Percentiles rank a stretch among this genome's conserved stretches.
Evolutionary conservation across 2,329 filamentous ascomycete genomes (phyloP).

Genomic region (Neonectria magnoliae): DNA sequence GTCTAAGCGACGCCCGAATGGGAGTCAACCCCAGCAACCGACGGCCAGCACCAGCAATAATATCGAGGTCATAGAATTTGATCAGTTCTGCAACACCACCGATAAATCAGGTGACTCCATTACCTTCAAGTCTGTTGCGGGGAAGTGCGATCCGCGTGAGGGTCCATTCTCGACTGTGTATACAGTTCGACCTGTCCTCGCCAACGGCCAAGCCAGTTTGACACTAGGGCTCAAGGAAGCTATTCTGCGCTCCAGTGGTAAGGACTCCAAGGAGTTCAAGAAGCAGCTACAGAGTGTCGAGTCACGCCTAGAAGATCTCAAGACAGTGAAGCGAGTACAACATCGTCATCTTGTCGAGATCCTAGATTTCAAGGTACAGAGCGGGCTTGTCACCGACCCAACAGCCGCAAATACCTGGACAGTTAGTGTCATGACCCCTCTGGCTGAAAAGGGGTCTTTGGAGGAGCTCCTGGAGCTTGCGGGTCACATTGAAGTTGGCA

Average conservation of each 20-base stretch:
- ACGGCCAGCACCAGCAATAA: slow-evolving; percentile 43
- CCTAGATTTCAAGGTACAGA: slow-evolving; percentile 83
- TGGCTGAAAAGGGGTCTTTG: slow-evolving; percentile 84
- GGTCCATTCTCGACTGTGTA: slow-evolving; percentile 75
- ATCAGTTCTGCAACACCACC: slow-evolving; percentile 71
- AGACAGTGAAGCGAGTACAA: slow-evolving; percentile 75
- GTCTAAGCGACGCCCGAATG: slow-evolving; percentile 64
- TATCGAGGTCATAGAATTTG: slow-evolving; percentile 65
- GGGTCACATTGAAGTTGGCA: slow-evolving; percentile 76
- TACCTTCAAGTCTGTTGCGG: slow-evolving; percentile 76
- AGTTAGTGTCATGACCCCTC: slow-evolving; percentile 78
- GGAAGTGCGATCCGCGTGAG: slow-evolving; percentile 72
- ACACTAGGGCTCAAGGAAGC: slow-evolving; percentile 81
- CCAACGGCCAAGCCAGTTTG: slow-evolving; percentile 64
- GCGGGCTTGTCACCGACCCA: slow-evolving; percentile 55
- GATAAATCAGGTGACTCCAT: slow-evolving; percentile 72
- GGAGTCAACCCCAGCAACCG: slow-evolving; percentile 39
- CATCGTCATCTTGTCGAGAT: slow-evolving; percentile 83
- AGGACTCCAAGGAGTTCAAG: slow-evolving; percentile 73
- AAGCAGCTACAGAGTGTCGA: slow-evolving; percentile 82
- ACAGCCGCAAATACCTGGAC: slow-evolving; percentile 66
- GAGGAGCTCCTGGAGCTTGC: slow-evolving; percentile 84
- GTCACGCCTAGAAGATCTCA: slow-evolving; percentile 78
- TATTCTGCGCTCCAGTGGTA: slow-evolving; percentile 64
- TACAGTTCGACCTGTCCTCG: slow-evolving; percentile 75